Base-by-base conservation (phyloP, 345 rosid species). In the Aurinia saxatilis region DNA sequence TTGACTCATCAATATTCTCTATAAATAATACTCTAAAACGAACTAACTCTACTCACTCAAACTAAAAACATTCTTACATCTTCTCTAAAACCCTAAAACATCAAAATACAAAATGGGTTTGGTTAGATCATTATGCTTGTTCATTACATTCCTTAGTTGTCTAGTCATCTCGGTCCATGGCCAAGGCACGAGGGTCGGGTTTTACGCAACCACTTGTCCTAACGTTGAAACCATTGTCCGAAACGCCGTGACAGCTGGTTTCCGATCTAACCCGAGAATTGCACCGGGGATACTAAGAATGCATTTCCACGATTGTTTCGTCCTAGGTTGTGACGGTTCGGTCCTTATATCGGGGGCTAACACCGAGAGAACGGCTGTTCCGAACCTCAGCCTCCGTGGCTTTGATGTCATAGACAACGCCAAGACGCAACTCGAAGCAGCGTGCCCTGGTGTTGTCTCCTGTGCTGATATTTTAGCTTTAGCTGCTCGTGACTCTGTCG, bases 221-320 rank as follows among this genome's bases (percentile, higher is more conserved):
- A 62, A 10, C 0, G 84, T 46, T 7, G 82, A 78, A 54, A 60
- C 71, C 37, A 74, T 82, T 6, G 65, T 80, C 19, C 72, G 77
- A 50, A 64, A 70, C 15, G 67, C 79, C 0, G 76, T 78, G 25
- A 46, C 18, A 30, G 31, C 77, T 15, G 80, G 74, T 48, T 74
- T 76, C 34, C 31, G 21, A 1, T 54, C 68, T 2, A 6, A 82
- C 33, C 73, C 81, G 1, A 30, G 69, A 15, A 49, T 82, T 42
- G 87, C 84, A 16, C 81, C 81, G 0, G 77, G 76, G 15, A 42
- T 82, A 51, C 36, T 82, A 13, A 82, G 87, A 67, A 73, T 80
- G 82, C 76, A 62, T 45, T 79, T 79, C 49, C 84, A 80, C 27
- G 84, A 82, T 49, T 82, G 87, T 45, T 82, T 82, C 14, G 82